Percentiles rank a stretch among this genome's conserved stretches.
phyloP scores from a whole-genome alignment of 257 asterid genomes.

The Solanum rostratum region DNA sequence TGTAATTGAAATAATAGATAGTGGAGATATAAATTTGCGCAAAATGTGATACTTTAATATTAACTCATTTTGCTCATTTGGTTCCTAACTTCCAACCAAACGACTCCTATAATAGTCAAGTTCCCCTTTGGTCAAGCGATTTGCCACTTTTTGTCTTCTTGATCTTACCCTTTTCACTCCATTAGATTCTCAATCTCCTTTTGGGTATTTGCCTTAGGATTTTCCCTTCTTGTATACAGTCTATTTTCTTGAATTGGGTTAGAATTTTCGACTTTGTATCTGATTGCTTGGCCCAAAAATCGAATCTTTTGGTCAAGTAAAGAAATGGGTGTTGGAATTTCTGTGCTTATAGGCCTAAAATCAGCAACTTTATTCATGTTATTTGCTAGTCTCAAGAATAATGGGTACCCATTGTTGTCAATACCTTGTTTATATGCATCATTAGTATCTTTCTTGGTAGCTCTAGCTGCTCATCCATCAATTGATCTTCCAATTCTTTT shows the following conservation, averaged over 20 bases:
- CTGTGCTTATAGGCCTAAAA: slow-evolving; percentile 58
- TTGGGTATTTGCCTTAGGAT: background rate
- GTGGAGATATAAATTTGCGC: too few relatives aligned
- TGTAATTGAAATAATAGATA: too few relatives aligned
- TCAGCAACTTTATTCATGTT: slow-evolving; percentile 40
- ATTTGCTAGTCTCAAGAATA: slow-evolving; percentile 34
- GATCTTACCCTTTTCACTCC: background rate
- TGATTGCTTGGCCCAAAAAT: background rate
- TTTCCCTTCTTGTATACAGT: background rate
- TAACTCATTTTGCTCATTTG: background rate
- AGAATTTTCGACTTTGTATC: background rate
- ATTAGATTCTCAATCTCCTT: background rate
- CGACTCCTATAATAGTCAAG: background rate
- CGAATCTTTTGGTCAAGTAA: background rate
- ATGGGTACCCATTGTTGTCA: slow-evolving; percentile 40
- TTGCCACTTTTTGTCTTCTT: background rate
- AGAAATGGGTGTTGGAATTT: slow-evolving; percentile 63
- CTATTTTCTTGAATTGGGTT: background rate
- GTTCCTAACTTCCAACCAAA: background rate
- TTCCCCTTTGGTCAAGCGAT: background rate
- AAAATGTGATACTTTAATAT: too few relatives aligned
- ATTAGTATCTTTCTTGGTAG: slow-evolving; percentile 55
- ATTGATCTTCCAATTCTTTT: slow-evolving; percentile 71
- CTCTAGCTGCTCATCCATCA: slow-evolving; percentile 75
- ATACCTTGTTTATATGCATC: slow-evolving; percentile 68